Evolutionary conservation across 2,329 filamentous ascomycete genomes (phyloP).

Genomic region (Delphinella strobiligena): DNA sequence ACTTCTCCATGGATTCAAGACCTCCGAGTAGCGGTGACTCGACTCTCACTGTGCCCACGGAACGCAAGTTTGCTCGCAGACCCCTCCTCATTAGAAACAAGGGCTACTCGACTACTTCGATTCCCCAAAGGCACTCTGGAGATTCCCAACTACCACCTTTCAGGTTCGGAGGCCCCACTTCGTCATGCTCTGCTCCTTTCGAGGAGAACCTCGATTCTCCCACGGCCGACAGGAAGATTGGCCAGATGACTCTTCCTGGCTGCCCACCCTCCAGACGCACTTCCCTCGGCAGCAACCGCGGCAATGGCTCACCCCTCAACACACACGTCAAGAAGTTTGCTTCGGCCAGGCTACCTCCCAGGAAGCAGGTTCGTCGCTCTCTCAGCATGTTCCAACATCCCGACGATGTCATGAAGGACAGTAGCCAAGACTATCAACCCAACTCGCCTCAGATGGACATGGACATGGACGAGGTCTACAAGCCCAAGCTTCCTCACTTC

Average conservation of each 20-base stretch:
- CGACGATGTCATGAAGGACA: conserved; percentile 73
- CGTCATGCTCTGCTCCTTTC: background rate
- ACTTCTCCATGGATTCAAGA: background rate
- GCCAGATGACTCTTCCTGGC: conserved; percentile 28
- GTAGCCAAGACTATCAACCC: conserved; percentile 48
- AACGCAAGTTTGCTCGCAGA: conserved; percentile 22
- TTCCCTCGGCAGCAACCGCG: conserved; percentile 48
- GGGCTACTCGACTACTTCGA: conserved; percentile 55
- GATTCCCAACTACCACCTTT: conserved; percentile 6
- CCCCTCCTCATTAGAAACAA: conserved; percentile 67
- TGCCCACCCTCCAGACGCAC: conserved; percentile 50
- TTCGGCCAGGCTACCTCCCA: conserved; percentile 52
- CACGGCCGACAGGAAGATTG: conserved; percentile 9
- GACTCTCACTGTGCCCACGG: background rate
- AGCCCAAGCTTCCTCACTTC: conserved; percentile 73
- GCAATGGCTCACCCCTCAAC: conserved; percentile 63
- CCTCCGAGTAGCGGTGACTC: background rate
- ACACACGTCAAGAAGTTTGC: conserved; percentile 56
- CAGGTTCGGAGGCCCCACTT: conserved; percentile 8
- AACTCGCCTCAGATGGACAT: conserved; percentile 51
- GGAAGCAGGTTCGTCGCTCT: conserved; percentile 83
- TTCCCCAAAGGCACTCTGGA: conserved; percentile 33
- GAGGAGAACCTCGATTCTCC: conserved; percentile 55
- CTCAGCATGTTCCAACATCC: conserved; percentile 97
- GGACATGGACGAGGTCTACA: conserved; percentile 68